Conservation (phyloP, 2,329 filamentous ascomycete species). For the Phialophora tarda region DNA sequence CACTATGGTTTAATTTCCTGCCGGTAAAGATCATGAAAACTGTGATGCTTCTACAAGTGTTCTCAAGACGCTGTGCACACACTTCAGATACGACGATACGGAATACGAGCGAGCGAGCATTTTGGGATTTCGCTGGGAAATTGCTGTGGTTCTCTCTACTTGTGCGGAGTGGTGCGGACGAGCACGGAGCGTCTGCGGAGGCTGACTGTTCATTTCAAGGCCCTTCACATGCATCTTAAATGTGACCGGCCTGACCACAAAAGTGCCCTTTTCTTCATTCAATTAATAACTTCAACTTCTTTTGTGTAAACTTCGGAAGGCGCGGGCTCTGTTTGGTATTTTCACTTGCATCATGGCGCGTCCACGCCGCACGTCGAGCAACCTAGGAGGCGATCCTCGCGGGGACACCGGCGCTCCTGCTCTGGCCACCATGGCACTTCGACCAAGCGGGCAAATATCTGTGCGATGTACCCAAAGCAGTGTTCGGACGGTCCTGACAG, state of each 20-base stretch:
- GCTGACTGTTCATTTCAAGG: conserved; percentile 12
- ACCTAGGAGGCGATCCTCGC: conserved; percentile 54
- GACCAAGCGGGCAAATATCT: conserved; percentile 41
- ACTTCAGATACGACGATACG: background rate
- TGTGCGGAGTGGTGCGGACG: conserved; percentile 5
- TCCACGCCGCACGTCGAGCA: conserved; percentile 51
- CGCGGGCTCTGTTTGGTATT: background rate
- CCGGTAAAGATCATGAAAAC: background rate
- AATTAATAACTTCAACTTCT: conserved; percentile 1
- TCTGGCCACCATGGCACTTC: conserved; percentile 52
- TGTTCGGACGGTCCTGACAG: conserved; percentile 12
- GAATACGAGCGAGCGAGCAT: background rate
- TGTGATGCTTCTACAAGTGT: background rate
- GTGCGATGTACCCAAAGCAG: conserved; percentile 21
- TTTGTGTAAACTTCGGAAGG: conserved; percentile 8
- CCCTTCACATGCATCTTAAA: conserved; percentile 17
- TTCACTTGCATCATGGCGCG: conserved; percentile 36
- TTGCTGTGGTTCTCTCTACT: conserved; percentile 5
- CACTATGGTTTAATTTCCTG: background rate
- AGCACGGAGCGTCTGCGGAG: conserved; percentile 14
- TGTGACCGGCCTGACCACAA: background rate
- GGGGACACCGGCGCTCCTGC: conserved; percentile 55
- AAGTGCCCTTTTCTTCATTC: background rate
- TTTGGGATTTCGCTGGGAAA: conserved; percentile 8
- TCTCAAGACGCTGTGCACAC: background rate